Evolutionary conservation across 352 stramenopile species (phyloP).

Genomic region (Phytophthora pinifolia): DNA sequence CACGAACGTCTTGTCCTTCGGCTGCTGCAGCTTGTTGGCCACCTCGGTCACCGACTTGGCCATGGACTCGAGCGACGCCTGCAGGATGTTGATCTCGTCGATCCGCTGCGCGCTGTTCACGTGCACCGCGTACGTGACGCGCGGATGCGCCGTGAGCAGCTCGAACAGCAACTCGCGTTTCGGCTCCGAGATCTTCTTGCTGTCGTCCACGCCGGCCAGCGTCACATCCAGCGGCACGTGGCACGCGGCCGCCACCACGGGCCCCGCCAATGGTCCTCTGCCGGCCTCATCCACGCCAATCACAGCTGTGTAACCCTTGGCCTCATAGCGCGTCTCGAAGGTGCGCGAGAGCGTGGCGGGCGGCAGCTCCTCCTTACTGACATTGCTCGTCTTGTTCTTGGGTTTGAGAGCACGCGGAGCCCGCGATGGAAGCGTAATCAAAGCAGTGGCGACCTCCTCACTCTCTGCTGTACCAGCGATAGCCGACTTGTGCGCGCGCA

Average conservation of each 20-base stretch:
- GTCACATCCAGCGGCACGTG: conserved; percentile 74
- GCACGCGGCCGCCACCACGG: conserved; percentile 79
- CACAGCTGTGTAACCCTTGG: conserved; percentile 66
- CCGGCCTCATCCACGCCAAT: conserved; percentile 97
- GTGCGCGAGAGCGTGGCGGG: conserved; percentile 46
- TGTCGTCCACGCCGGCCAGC: conserved; percentile 92
- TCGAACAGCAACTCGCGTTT: conserved; percentile 92
- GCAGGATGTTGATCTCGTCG: conserved; percentile 99
- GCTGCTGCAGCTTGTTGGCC: conserved; percentile 23
- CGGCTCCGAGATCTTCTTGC: conserved; percentile 95
- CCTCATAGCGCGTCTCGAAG: conserved; percentile 53
- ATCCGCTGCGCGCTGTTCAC: conserved; percentile 84
- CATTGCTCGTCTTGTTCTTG: conserved; percentile 12
- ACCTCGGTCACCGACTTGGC: conserved; percentile 80
- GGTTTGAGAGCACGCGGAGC: conserved; percentile 15
- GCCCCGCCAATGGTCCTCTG: conserved; percentile 93
- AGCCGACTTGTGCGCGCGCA: conserved; percentile 15
- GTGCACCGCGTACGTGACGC: conserved; percentile 89
- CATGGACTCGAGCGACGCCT: conserved; percentile 97
- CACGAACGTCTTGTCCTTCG: conserved; percentile 68
- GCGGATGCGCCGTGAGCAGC: conserved; percentile 72
- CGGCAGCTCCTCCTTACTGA: background rate
- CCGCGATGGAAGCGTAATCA: background rate
- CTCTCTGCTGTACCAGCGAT: background rate
- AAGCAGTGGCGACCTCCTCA: background rate